Evolutionary conservation across 345 rosid genomes (phyloP).

Genomic region (Ceriops zippeliana): DNA sequence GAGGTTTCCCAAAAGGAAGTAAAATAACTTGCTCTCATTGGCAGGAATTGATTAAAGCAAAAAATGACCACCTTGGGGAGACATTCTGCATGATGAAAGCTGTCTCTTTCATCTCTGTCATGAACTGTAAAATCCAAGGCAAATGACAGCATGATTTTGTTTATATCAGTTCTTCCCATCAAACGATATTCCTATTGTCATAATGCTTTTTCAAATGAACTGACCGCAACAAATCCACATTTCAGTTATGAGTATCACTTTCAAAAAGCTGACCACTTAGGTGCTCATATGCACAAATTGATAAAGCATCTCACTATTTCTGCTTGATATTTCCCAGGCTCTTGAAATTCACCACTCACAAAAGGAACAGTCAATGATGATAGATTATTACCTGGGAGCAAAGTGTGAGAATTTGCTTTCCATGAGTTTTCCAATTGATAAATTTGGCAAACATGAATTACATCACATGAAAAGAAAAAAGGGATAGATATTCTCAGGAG

Average conservation of each 20-base stretch:
- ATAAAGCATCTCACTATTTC: no score
- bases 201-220: not conserved
- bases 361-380: no score
- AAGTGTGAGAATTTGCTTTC: no score
- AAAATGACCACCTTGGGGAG: constrained; percentile 50
- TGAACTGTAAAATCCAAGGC: constrained; percentile 54
- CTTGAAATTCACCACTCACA: no score
- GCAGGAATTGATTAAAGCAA: not conserved
- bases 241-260: not conserved
- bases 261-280: no score
- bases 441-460: not conserved
- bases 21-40: not conserved
- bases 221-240: not conserved
- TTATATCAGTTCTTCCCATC: not conserved
- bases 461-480: not conserved
- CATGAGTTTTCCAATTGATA: no score
- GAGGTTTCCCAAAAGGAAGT: not conserved
- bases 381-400: no score
- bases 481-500: not conserved
- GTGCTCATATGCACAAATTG: no score
- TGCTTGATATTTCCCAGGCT: no score
- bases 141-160: not conserved
- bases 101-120: constrained; percentile 99
- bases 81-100: constrained; percentile 95
- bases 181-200: not conserved